Evolutionary conservation across 495 filamentous ascomycete genomes (phyloP).

Genomic region (Sporormia fimetaria): DNA sequence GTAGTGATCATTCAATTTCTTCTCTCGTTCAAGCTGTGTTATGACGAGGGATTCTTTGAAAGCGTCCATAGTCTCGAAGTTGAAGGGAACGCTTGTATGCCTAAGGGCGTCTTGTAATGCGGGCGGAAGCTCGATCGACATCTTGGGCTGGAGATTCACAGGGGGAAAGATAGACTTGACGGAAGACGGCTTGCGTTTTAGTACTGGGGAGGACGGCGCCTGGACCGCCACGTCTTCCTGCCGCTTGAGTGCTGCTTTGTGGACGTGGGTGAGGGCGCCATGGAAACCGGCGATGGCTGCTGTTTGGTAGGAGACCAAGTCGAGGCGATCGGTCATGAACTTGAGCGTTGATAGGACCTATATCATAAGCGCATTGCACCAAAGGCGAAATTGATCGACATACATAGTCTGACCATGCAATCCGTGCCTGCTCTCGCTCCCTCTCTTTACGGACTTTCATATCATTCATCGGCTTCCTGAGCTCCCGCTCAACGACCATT

Average conservation of each 20-base stretch:
- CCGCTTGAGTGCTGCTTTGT: neutral
- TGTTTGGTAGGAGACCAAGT: conserved; percentile 9
- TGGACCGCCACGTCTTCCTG: conserved; percentile 1
- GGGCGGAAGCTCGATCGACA: conserved; percentile 11
- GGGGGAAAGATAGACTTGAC: conserved; percentile 10
- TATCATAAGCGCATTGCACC: neutral
- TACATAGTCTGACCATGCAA: conserved; percentile 22
- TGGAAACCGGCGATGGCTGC: conserved; percentile 11
- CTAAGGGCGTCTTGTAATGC: conserved; percentile 14
- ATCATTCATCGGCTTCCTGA: conserved; percentile 16
- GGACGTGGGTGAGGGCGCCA: conserved; percentile 15
- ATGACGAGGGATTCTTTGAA: conserved; percentile 8
- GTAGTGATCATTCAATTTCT: conserved; percentile 15
- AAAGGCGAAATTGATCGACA: neutral
- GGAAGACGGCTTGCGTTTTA: conserved; percentile 7
- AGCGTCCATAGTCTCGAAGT: conserved; percentile 9
- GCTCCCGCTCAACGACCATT: conserved; percentile 30
- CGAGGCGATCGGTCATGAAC: conserved; percentile 21
- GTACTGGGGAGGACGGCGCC: neutral
- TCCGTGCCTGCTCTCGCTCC: conserved; percentile 10
- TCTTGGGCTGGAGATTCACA: conserved; percentile 13
- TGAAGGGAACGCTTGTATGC: conserved; percentile 11
- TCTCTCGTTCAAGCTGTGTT: conserved; percentile 9
- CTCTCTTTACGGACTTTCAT: conserved; percentile 15
- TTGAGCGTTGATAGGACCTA: conserved; percentile 22